Base-by-base conservation (phyloP, 2,329 filamentous ascomycete species). In the Lizonia empirigonia region DNA sequence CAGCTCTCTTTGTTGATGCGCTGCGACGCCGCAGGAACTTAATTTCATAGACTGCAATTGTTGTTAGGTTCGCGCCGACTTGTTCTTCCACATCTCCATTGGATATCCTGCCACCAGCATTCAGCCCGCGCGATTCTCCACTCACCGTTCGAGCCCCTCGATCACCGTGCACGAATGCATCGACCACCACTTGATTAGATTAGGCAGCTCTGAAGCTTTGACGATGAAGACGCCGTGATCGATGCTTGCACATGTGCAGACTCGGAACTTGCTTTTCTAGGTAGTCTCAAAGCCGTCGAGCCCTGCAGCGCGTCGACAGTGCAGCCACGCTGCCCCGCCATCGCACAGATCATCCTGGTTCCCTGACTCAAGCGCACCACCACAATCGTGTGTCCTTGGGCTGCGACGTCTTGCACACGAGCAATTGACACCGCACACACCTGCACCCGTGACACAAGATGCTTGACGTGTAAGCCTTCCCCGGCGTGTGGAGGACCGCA, bases 181-280 rank as follows among this genome's bases (percentile, higher is more conserved):
- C 60, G 59, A 59, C 61, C 58, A 63, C 58, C 47, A 37, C 52
- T 65, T 56, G 55, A 67, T 64, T 68, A 67, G 55, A 67, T 64
- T 68, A 67, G 68, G 68, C 48, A 71, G 67, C 65, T 69, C 56
- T 54, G 48, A 70, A 66, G 65, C 68, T 70, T 63, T 61, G 67
- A 70, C 68, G 41, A 47, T 46, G 55, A 60, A 59, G 40, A 53
- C 44, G 53, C 67, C 46, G 66, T 50, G 30, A 62, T 69, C 67
- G 30, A 71, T 62, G 45, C 50, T 60, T 62, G 58, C 56, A 59
- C 58, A 50, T 58, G 46, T 34, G 18, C 39, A 24, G 13, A 40
- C 19, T 35, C 42, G 22, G 33, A 54, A 55, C 59, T 51, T 70
- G 55, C 67, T 63, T 29, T 50, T 55, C 55, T 62, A 32, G 67